These are phyloP conservation scores for Podaxis carcinomalis DNA, from an alignment of 768 basidiomycete genomes.

Conservation along the genomic window DNA sequence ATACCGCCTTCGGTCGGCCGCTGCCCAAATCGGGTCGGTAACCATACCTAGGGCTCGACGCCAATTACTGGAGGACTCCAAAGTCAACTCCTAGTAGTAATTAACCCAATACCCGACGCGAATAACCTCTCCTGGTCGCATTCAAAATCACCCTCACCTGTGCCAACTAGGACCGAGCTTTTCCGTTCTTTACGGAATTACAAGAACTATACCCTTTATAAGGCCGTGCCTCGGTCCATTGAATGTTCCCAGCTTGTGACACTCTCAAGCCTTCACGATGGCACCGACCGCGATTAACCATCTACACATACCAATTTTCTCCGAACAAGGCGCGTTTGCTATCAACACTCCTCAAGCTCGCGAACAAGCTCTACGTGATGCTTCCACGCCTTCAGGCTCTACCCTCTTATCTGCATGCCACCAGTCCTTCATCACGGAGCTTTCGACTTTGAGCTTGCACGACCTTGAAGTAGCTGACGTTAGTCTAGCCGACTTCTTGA, in stretches of 20 bases:
- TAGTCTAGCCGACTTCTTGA: conserved; percentile 39
- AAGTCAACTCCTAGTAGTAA: not conserved
- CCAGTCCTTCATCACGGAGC: conserved; percentile 44
- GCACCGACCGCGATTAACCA: not conserved
- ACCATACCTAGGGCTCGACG: not conserved
- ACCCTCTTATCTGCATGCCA: conserved; percentile 48
- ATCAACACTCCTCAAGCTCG: conserved; percentile 26
- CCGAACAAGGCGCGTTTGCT: conserved; percentile 48
- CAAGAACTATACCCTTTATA: conserved; percentile 14
- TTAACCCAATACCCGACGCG: not conserved
- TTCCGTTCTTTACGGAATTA: conserved; percentile 5
- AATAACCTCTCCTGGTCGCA: not conserved
- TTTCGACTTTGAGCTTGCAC: conserved; percentile 37
- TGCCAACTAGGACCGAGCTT: not conserved
- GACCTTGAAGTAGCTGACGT: conserved; percentile 33
- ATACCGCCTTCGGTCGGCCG: too few species aligned
- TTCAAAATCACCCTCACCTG: not conserved
- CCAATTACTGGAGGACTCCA: not conserved
- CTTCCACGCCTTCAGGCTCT: conserved; percentile 34
- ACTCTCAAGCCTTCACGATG: conserved; percentile 22
- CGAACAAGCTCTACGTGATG: conserved; percentile 37
- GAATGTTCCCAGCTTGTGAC: conserved; percentile 21
- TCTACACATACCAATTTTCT: conserved; percentile 45
- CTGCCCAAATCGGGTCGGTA: too few species aligned
- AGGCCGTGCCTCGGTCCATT: conserved; percentile 11